Conservation (phyloP, 75 land plant genomes). For the Adiantum capillusveneris region DNA sequence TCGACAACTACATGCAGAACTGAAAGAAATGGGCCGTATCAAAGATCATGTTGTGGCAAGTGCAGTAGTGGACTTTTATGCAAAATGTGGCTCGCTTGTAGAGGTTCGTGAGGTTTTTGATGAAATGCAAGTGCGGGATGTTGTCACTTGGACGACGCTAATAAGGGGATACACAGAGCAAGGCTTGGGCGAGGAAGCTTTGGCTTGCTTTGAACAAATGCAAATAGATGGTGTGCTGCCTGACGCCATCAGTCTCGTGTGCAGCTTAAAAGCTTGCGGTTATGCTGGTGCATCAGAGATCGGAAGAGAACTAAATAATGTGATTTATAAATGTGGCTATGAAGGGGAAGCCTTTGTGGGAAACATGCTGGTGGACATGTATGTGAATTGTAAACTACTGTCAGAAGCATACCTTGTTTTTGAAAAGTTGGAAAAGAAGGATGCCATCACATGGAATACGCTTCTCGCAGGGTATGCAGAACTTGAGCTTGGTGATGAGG, state of each 20-base stretch:
- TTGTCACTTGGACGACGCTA: slow-evolving; percentile 15
- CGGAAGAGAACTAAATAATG: slow-evolving; percentile 7
- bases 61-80: slow-evolving; percentile 34
- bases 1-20: slow-evolving; percentile 37
- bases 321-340: slow-evolving; percentile 8
- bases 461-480: slow-evolving; percentile 7
- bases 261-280: slow-evolving; percentile 30
- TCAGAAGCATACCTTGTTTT: slow-evolving; percentile 5
- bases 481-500: slow-evolving; percentile 2
- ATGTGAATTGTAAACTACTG: neutral
- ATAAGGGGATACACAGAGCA: slow-evolving; percentile 14
- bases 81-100: slow-evolving; percentile 14
- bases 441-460: slow-evolving; percentile 14
- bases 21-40: slow-evolving; percentile 14
- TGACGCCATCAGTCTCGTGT: slow-evolving; percentile 27
- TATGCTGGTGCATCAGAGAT: slow-evolving; percentile 6
- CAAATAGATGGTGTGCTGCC: slow-evolving; percentile 15
- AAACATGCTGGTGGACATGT: slow-evolving; percentile 10
- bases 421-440: neutral
- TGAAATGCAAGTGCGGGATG: slow-evolving; percentile 9
- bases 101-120: slow-evolving; percentile 18
- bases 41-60: slow-evolving; percentile 37
- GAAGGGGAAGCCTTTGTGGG: slow-evolving; percentile 2
- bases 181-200: slow-evolving; percentile 22
- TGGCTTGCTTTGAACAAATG: slow-evolving; percentile 29